These are phyloP conservation scores for Fusarium tjaetaba DNA, from an alignment of 2,329 filamentous ascomycete genomes.

Conservation along the genomic window DNA sequence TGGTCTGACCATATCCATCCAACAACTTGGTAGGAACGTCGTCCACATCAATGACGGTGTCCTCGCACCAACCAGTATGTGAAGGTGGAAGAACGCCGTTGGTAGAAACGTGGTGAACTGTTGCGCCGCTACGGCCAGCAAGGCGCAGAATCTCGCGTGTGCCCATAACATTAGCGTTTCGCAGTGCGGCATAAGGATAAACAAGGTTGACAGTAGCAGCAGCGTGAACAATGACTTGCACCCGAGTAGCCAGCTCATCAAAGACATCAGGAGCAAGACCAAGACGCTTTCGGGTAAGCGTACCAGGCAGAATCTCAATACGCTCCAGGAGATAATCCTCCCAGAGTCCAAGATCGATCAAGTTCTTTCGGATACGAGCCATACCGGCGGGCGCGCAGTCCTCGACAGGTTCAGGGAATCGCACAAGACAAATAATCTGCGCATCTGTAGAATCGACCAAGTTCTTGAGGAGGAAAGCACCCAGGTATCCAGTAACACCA, in stretches of 20 bases:
- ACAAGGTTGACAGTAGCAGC: conserved; percentile 83
- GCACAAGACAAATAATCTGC: conserved; percentile 76
- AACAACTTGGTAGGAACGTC: conserved; percentile 74
- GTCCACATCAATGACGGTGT: conserved; percentile 71
- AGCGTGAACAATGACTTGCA: conserved; percentile 80
- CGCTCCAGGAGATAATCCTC: conserved; percentile 80
- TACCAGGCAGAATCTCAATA: conserved; percentile 79
- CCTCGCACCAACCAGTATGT: conserved; percentile 75
- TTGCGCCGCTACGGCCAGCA: conserved; percentile 73
- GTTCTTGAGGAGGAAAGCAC: conserved; percentile 77
- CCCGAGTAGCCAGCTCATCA: conserved; percentile 68
- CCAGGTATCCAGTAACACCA: conserved; percentile 79
- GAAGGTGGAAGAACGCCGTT: conserved; percentile 82
- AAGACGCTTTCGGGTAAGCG: conserved; percentile 73
- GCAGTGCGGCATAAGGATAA: conserved; percentile 81
- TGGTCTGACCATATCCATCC: conserved; percentile 82
- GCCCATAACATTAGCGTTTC: conserved; percentile 81
- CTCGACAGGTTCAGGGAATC: conserved; percentile 73
- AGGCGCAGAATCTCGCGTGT: conserved; percentile 79
- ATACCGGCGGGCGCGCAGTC: conserved; percentile 74
- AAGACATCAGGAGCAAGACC: conserved; percentile 74
- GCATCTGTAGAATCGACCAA: conserved; percentile 75
- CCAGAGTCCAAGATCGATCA: conserved; percentile 83
- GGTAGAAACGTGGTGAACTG: conserved; percentile 81
- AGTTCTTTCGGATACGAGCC: conserved; percentile 77